These are phyloP conservation scores for Ophiosphaerella herpotricha DNA, from an alignment of 2,329 filamentous ascomycete genomes.

Conservation along the genomic window DNA sequence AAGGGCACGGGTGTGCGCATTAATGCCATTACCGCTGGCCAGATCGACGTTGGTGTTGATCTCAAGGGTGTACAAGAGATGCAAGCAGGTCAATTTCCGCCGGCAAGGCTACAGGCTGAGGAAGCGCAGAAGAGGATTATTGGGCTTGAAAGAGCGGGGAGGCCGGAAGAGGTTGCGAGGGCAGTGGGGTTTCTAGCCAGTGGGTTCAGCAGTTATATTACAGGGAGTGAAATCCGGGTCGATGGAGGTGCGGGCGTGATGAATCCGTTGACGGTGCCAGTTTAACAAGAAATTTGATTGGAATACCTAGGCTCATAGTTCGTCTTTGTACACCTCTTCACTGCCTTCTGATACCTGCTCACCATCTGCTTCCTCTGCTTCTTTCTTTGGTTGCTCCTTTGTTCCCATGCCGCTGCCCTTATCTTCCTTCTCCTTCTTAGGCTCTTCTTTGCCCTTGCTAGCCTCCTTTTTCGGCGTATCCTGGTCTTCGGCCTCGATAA, in stretches of 20 bases:
- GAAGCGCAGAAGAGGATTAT: conserved; percentile 56
- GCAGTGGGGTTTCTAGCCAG: conserved; percentile 67
- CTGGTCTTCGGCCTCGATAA: conserved; percentile 65
- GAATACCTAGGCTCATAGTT: conserved; percentile 32
- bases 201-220: conserved; percentile 67
- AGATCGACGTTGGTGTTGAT: conserved; percentile 54
- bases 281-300: conserved; percentile 13
- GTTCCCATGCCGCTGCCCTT: conserved; percentile 48
- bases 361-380: conserved; percentile 20
- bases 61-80: conserved; percentile 50
- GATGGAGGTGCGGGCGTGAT: conserved; percentile 61
- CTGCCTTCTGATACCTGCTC: conserved; percentile 42
- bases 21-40: conserved; percentile 57
- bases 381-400: conserved; percentile 14
- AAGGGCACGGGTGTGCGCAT: conserved; percentile 64
- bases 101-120: conserved; percentile 57
- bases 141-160: conserved; percentile 62
- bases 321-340: conserved; percentile 49
- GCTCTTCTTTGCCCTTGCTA: conserved; percentile 23
- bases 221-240: conserved; percentile 65
- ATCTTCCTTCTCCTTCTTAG: conserved; percentile 25
- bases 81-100: conserved; percentile 61
- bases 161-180: conserved; percentile 62
- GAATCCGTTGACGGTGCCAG: conserved; percentile 47
- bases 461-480: conserved; percentile 47